A percentile compares a stretch with the other conserved stretches of the same genome.
phyloP scores from a whole-genome alignment of 1,284 basidiomycete species.

The Boletus mariae region DNA sequence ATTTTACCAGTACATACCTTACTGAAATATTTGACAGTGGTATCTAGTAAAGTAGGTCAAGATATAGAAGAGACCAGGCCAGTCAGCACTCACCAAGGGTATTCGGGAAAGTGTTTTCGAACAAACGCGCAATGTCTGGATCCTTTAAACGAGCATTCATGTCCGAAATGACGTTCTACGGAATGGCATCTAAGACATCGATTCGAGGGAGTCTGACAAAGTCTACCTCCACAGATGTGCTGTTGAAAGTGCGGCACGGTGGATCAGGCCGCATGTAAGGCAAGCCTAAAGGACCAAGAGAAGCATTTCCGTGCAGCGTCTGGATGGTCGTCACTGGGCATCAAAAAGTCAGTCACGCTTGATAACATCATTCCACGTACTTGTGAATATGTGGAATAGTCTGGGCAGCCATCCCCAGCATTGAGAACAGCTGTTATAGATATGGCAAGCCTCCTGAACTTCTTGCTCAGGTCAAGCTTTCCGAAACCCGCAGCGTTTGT shows the following conservation, averaged over 20 bases:
- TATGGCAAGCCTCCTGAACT: conserved; percentile 10
- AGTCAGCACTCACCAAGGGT: conserved; percentile 52
- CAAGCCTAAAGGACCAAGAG: conserved; percentile 56
- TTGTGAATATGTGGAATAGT: conserved; percentile 61
- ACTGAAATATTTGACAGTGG: conserved; percentile 71
- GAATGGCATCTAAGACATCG: background rate
- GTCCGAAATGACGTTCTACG: conserved; percentile 61
- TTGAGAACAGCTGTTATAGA: conserved; percentile 24
- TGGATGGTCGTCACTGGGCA: conserved; percentile 22
- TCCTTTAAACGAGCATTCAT: conserved; percentile 69
- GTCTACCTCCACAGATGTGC: conserved; percentile 63
- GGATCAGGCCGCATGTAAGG: conserved; percentile 69
- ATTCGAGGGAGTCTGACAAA: conserved; percentile 1
- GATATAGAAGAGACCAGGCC: background rate
- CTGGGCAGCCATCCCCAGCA: conserved; percentile 50
- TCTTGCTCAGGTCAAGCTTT: conserved; percentile 1
- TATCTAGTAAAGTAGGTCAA: conserved; percentile 43
- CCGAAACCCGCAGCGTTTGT: background rate
- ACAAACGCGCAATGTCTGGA: conserved; percentile 68
- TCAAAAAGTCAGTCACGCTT: background rate
- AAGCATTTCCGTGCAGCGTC: conserved; percentile 56
- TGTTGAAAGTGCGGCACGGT: conserved; percentile 69
- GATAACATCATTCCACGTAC: conserved; percentile 31
- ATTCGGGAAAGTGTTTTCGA: conserved; percentile 76
- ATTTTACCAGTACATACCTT: conserved; percentile 35